Percentiles rank a stretch among this genome's conserved stretches.
phyloP scores from a whole-genome alignment of 305 asterid species.

The Withania somnifera region DNA sequence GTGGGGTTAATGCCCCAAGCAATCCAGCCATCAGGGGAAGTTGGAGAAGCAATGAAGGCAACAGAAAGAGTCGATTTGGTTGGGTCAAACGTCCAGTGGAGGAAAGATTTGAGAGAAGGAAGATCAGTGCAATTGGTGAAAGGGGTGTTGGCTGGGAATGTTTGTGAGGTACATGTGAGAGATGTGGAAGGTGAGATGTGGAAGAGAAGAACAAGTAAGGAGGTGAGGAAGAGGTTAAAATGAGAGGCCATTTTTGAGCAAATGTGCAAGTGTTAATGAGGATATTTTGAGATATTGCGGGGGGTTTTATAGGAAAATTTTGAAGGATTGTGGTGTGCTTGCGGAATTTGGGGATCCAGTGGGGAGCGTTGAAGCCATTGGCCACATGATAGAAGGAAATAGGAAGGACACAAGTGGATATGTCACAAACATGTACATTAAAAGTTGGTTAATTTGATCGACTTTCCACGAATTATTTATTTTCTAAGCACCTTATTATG shows the following conservation, averaged over 20 bases:
- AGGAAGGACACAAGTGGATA: not conserved
- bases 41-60: constrained; percentile 51
- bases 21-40: constrained; percentile 42
- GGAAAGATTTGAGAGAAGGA: constrained; percentile 34
- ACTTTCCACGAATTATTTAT: not conserved
- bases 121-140: constrained; percentile 45
- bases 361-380: not conserved
- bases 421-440: not conserved
- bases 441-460: not conserved
- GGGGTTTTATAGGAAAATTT: not conserved
- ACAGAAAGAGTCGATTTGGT: constrained; percentile 35
- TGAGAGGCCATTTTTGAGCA: constrained; percentile 17
- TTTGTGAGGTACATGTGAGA: constrained; percentile 38
- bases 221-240: constrained; percentile 8
- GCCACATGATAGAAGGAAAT: not conserved
- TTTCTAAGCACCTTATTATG: no score
- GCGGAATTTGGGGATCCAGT: not conserved
- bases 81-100: constrained; percentile 52
- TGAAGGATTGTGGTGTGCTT: not conserved
- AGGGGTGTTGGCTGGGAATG: constrained; percentile 14
- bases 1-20: constrained; percentile 65
- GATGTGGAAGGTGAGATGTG: constrained; percentile 29
- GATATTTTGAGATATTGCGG: not conserved
- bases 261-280: not conserved
- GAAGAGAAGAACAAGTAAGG: constrained; percentile 16